Percentiles rank a stretch among this genome's conserved stretches.
Conservation (phyloP, 2,329 filamentous ascomycete species). For the Cladophialophora bantiana region DNA sequence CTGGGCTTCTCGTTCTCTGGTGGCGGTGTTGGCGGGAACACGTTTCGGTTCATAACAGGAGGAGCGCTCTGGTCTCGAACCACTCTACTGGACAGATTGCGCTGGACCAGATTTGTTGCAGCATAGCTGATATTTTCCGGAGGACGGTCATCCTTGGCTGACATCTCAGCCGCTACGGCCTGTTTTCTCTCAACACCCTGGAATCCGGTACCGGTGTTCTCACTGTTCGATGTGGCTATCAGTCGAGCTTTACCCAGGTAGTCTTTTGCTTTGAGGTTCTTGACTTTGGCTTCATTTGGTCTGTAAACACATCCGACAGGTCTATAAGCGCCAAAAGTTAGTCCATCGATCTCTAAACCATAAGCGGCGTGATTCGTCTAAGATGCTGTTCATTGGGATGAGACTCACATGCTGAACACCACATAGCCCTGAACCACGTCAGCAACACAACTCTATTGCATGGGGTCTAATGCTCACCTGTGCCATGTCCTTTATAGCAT, state of each 20-base stretch:
- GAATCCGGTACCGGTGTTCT: slow-evolving; percentile 83
- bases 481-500: slow-evolving; percentile 90
- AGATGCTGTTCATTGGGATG: neutral
- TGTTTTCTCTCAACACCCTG: slow-evolving; percentile 76
- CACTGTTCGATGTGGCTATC: slow-evolving; percentile 82
- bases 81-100: slow-evolving; percentile 74
- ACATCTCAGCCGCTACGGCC: slow-evolving; percentile 40
- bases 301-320: slow-evolving; percentile 94
- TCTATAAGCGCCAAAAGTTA: slow-evolving; percentile 65
- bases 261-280: slow-evolving; percentile 96
- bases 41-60: slow-evolving; percentile 71
- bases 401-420: slow-evolving; percentile 67
- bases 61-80: slow-evolving; percentile 83
- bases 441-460: slow-evolving; percentile 3
- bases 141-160: slow-evolving; percentile 73
- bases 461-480: slow-evolving; percentile 66
- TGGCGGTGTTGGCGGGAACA: slow-evolving; percentile 98
- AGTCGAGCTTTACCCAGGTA: slow-evolving; percentile 96
- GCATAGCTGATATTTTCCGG: slow-evolving; percentile 87
- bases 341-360: neutral
- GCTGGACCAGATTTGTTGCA: slow-evolving; percentile 90
- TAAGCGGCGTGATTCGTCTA: neutral
- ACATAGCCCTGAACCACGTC: slow-evolving; percentile 77
- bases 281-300: slow-evolving; percentile 96
- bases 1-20: slow-evolving; percentile 78